These are phyloP conservation scores for Globisporangium polare DNA, from an alignment of 352 stramenopile genomes.

Conservation along the genomic window DNA sequence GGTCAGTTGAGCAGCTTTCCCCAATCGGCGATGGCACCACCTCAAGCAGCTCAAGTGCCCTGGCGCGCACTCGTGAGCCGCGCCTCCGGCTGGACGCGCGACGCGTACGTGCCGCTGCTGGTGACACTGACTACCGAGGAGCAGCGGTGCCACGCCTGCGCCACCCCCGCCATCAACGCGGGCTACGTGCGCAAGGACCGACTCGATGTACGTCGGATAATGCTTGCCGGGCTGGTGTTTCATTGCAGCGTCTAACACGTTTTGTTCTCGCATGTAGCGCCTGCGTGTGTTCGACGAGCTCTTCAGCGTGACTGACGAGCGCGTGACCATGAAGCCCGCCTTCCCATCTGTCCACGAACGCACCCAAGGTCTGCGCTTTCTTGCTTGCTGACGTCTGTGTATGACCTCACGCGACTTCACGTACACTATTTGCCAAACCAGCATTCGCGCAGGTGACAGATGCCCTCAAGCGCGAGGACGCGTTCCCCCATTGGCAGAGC, in stretches of 20 bases:
- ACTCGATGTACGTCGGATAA: constrained; percentile 20
- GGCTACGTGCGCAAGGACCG: constrained; percentile 33
- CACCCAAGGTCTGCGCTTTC: constrained; percentile 10
- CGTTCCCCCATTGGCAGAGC: constrained; percentile 53
- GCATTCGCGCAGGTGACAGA: constrained; percentile 43
- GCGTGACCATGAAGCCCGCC: constrained; percentile 26
- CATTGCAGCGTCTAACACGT: neutral
- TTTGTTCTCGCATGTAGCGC: constrained; percentile 11
- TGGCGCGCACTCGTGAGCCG: constrained; percentile 30
- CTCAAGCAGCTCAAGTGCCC: neutral
- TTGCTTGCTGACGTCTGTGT: neutral
- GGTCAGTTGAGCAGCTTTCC: too few species aligned
- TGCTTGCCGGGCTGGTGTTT: neutral
- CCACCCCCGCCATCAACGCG: constrained; percentile 9
- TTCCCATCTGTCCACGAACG: constrained; percentile 29
- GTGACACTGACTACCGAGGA: constrained; percentile 39
- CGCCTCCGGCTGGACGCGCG: constrained; percentile 37
- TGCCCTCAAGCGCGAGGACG: constrained; percentile 36
- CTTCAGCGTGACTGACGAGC: constrained; percentile 27
- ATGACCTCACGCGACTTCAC: neutral
- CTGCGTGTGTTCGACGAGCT: constrained; percentile 28
- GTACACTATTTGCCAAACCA: constrained; percentile 6
- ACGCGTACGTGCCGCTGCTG: constrained; percentile 44
- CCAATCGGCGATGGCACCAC: too few species aligned
- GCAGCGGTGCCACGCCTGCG: constrained; percentile 8